Conservation (phyloP, 2,329 filamentous ascomycete species). For the Pezicula rhizophila region DNA sequence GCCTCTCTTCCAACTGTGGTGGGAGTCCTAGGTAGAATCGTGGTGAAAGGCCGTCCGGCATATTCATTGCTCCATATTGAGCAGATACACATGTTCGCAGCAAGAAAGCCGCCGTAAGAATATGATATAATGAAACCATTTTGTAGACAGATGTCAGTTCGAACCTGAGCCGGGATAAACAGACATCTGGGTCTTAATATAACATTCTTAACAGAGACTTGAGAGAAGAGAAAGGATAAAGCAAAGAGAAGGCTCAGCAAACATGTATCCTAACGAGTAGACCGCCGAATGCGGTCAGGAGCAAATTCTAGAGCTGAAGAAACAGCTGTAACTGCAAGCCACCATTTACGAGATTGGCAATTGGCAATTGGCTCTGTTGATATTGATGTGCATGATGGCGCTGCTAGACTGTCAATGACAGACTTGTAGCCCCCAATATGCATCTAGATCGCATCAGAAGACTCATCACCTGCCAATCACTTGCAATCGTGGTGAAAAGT, state of each 20-base stretch:
- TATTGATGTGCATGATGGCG: neutral
- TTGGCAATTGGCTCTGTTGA: slow-evolving; percentile 11
- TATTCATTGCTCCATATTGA: slow-evolving; percentile 17
- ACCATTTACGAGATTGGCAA: neutral
- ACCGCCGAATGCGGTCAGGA: no score
- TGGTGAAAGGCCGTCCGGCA: slow-evolving; percentile 15
- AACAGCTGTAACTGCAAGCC: no score
- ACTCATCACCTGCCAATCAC: no score
- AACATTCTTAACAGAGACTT: no score
- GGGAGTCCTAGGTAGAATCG: slow-evolving; percentile 17
- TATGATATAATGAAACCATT: slow-evolving; percentile 9
- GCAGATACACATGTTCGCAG: slow-evolving; percentile 6
- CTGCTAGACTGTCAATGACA: neutral
- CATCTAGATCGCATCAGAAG: neutral
- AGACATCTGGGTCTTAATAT: no score
- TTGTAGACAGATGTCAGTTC: neutral
- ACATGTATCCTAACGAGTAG: no score
- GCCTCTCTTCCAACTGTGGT: slow-evolving; percentile 8
- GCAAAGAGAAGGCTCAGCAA: no score
- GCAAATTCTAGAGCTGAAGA: no score
- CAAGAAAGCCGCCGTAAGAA: slow-evolving; percentile 2
- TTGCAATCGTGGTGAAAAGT: no score
- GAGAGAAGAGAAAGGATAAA: no score
- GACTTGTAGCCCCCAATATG: neutral
- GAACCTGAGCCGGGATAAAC: neutral